Base-by-base conservation (phyloP, 306 rosid species). In the Sophora flavescens region DNA sequence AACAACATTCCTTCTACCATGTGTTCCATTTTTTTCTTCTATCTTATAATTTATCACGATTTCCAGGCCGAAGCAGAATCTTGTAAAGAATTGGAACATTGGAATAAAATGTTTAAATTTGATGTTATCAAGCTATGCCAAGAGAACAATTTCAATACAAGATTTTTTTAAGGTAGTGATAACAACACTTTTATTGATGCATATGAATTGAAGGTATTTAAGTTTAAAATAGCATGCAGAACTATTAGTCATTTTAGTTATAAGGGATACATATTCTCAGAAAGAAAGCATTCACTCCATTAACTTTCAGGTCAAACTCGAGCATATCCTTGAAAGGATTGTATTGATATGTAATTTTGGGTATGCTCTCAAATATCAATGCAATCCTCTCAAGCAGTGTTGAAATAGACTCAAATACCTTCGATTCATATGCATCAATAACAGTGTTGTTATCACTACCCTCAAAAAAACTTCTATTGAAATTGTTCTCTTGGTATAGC, bases 391-490 rank as follows among this genome's bases (percentile, higher is more conserved):
- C 98, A 58, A 22, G 22, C 22, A n/a, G n/a, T n/a, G n/a, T n/a
- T n/a, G n/a, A n/a, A n/a, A n/a, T n/a, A 94, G 96, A 78, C 18
- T 52, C 13, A 15, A 7, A 72, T 77, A 94, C 97, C 95, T 94
- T 94, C 82, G 92, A 72, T 80, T 94, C 98, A 77, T 92, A 94
- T 52, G 97, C 97, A 87, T 94, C 98, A 70, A 90, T 80, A 78
- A 84, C 92, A 22, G 22, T 22, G 22, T 22, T 22, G 22, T 22
- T 22, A 22, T 22, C 22, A 22, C 22, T 22, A 10, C 84, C 69
- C 90, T 92, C 97, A 6, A 94, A 94, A 87, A 90, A 92, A 65
- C 98, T 97, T 50, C 93, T 68, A 82, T 88, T 90, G 76, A 94
- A 94, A 81, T 90, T 90, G 83, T 92, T 89, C 81, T 94, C 97